phyloP scores from a whole-genome alignment of 176 grass and related monocot species.

The Chloris gayana region DNA sequence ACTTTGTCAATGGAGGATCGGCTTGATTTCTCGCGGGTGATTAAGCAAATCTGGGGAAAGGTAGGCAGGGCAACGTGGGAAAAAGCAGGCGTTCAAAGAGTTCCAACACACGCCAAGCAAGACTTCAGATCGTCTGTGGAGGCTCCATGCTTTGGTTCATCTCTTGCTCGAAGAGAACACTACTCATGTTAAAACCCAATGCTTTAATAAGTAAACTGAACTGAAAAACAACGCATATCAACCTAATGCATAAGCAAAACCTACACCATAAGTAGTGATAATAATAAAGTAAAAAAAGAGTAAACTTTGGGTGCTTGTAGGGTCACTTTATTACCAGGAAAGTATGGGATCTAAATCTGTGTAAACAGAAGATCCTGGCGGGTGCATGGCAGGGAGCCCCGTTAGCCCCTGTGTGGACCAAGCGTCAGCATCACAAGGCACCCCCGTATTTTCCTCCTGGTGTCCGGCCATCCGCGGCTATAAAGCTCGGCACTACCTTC shows the following conservation, averaged over 20 bases:
- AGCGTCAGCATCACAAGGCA: constrained; percentile 49
- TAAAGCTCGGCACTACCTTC: constrained; percentile 63
- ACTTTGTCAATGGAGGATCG: constrained; percentile 46
- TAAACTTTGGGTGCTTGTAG: background rate
- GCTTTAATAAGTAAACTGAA: background rate
- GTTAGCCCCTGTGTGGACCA: constrained; percentile 30
- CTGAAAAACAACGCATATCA: background rate
- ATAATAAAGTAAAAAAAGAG: too few species aligned
- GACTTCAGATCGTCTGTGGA: constrained; percentile 10
- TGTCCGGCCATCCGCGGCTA: constrained; percentile 53
- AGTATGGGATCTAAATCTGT: background rate
- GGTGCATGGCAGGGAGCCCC: constrained; percentile 42
- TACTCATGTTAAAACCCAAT: background rate
- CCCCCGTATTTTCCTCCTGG: constrained; percentile 53
- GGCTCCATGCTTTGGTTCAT: background rate
- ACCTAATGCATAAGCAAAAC: too few species aligned
- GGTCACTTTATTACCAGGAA: background rate
- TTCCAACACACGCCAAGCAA: constrained; percentile 17
- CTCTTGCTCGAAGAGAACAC: too few species aligned
- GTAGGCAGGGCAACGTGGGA: background rate
- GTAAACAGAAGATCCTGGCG: constrained; percentile 44
- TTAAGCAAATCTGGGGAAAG: constrained; percentile 17
- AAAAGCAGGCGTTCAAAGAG: constrained; percentile 18
- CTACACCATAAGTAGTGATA: too few species aligned
- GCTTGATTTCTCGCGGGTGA: constrained; percentile 37